Evolutionary conservation across 768 basidiomycete genomes (phyloP).

Genomic region (Butyriboletus loyo): DNA sequence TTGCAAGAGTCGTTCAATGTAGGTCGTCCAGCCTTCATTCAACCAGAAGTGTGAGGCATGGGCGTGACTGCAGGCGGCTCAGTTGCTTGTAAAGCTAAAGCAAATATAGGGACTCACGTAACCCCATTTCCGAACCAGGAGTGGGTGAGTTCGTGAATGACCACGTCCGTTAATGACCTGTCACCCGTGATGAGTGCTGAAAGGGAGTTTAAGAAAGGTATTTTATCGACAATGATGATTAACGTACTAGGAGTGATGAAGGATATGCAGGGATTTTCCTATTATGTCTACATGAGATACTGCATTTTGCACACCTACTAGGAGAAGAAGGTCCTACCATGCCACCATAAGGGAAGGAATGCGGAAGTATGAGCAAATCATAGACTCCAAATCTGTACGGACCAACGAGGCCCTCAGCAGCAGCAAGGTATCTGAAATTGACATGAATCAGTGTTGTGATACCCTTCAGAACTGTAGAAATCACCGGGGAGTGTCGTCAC

Average conservation of each 20-base stretch:
- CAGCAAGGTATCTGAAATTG: constrained; percentile 60
- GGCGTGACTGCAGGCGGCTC: constrained; percentile 47
- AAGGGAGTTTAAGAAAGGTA: background rate
- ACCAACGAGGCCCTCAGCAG: constrained; percentile 66
- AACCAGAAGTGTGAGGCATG: constrained; percentile 83
- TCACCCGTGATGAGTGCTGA: constrained; percentile 84
- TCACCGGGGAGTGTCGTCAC: constrained; percentile 76
- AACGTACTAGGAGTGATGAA: constrained; percentile 82
- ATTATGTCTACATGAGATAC: background rate
- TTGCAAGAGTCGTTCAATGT: constrained; percentile 81
- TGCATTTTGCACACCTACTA: background rate
- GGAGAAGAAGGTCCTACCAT: constrained; percentile 47
- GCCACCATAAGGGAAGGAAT: constrained; percentile 91
- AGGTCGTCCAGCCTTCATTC: constrained; percentile 94
- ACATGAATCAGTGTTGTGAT: background rate
- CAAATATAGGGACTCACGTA: constrained; percentile 47
- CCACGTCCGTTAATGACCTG: constrained; percentile 80
- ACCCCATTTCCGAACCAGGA: constrained; percentile 94
- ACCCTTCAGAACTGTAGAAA: no score
- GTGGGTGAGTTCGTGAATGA: constrained; percentile 84
- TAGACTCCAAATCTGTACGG: constrained; percentile 86
- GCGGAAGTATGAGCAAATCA: constrained; percentile 84
- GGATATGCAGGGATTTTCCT: constrained; percentile 89
- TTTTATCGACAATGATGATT: background rate
- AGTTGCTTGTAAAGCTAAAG: background rate